These are phyloP conservation scores for Thielaviopsis ethacetica DNA, from an alignment of 2,329 filamentous ascomycete species.

Conservation along the genomic window DNA sequence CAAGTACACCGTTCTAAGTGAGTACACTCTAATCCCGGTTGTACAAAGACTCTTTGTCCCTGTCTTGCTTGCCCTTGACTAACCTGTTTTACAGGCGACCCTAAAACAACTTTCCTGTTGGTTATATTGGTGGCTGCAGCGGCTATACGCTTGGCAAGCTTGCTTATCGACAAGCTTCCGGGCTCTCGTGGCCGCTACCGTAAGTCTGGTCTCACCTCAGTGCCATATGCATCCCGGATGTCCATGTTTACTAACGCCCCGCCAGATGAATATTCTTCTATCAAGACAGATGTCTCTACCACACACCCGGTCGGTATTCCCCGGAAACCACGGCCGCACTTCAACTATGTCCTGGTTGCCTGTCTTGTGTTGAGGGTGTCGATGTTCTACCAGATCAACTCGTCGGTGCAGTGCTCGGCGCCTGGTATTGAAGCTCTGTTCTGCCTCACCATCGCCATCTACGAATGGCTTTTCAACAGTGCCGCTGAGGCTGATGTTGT, in stretches of 20 bases:
- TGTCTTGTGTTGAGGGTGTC: constrained; percentile 32
- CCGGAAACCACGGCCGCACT: constrained; percentile 30
- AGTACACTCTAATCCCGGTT: background rate
- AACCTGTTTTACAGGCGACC: constrained; percentile 7
- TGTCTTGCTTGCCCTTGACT: background rate
- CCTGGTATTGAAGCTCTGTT: constrained; percentile 29
- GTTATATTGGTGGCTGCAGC: constrained; percentile 29
- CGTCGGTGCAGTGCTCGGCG: constrained; percentile 32
- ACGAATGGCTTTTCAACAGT: constrained; percentile 7
- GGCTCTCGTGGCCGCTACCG: constrained; percentile 16
- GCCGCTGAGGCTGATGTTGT: background rate
- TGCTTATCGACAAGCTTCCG: constrained; percentile 12
- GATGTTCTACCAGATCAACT: constrained; percentile 28
- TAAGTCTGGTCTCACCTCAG: background rate
- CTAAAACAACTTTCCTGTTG: constrained; percentile 17
- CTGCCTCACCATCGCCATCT: constrained; percentile 8
- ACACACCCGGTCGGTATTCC: constrained; percentile 20
- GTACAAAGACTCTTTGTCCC: background rate
- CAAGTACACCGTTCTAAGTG: constrained; percentile 11
- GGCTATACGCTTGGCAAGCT: constrained; percentile 15
- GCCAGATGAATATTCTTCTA: constrained; percentile 3
- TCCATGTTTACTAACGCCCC: background rate
- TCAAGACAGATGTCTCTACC: background rate
- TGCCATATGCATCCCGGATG: background rate
- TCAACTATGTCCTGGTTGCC: constrained; percentile 26